Evolutionary conservation across 73 alveolate genomes (phyloP).

Genomic region (Tetrahymena malaccensis): DNA sequence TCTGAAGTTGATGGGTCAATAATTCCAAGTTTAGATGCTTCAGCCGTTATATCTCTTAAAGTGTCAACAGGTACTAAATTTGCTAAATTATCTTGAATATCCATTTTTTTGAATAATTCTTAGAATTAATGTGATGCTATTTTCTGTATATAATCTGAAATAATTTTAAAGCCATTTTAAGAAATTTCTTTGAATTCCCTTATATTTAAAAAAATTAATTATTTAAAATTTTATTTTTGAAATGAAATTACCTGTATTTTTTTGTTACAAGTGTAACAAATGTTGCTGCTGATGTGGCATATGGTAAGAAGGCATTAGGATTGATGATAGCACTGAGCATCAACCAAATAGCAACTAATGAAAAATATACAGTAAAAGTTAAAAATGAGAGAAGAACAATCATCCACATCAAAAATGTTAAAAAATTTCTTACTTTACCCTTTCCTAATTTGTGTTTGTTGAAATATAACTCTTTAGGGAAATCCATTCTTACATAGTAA

Average conservation of each 20-base stretch:
- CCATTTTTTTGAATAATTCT: background rate
- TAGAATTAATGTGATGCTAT: background rate
- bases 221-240: background rate
- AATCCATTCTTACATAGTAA: conserved; percentile 17
- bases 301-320: conserved; percentile 45
- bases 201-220: background rate
- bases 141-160: background rate
- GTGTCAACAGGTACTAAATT: background rate
- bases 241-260: background rate
- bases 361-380: background rate
- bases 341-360: conserved; percentile 31
- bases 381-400: conserved; percentile 7
- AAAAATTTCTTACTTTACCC: background rate
- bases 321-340: conserved; percentile 39
- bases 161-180: background rate
- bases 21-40: background rate
- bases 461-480: conserved; percentile 27
- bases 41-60: background rate
- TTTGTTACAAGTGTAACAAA: conserved; percentile 8
- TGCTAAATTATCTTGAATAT: background rate
- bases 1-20: background rate
- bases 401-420: conserved; percentile 17
- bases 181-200: background rate
- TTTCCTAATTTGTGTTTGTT: conserved; percentile 3
- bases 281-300: conserved; percentile 49